Percentiles rank a stretch among this genome's conserved stretches.
phyloP scores from a whole-genome alignment of 2,329 filamentous ascomycete species.

The Apiospora phragmitis region DNA sequence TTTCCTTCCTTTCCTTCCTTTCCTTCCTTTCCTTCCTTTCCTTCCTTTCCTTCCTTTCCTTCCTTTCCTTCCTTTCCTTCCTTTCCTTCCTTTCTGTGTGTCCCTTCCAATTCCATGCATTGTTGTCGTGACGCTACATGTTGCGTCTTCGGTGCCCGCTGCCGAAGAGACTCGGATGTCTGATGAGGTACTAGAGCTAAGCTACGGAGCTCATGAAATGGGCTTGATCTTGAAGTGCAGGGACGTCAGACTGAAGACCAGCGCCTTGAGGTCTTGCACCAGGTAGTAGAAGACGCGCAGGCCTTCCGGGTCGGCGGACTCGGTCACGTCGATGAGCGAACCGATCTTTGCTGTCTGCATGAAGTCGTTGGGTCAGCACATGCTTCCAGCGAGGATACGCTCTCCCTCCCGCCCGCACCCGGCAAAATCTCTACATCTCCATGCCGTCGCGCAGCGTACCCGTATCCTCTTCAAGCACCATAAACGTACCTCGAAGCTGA shows the following conservation, averaged over 20 bases:
- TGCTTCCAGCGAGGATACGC: no score
- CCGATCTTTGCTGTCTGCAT: conserved; percentile 93
- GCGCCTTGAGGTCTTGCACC: conserved; percentile 92
- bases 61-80: no score
- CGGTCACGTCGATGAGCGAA: conserved; percentile 92
- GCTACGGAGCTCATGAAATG: conserved; percentile 47
- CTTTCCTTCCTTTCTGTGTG: no score
- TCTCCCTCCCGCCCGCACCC: no score
- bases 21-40: no score
- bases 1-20: no score
- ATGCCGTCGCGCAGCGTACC: no score
- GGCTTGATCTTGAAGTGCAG: conserved; percentile 96
- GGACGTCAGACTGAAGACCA: conserved; percentile 94
- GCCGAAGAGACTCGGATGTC: not conserved
- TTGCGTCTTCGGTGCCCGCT: not conserved
- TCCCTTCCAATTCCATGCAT: not conserved
- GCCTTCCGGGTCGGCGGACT: conserved; percentile 93
- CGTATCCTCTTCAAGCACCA: not conserved
- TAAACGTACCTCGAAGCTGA: conserved; percentile 83
- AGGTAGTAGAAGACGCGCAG: conserved; percentile 98
- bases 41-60: no score
- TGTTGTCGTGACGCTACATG: not conserved
- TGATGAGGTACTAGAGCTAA: conserved; percentile 11
- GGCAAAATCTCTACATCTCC: no score
- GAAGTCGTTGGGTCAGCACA: not conserved